Base-by-base conservation (phyloP, 768 basidiomycete genomes). In the Erythrobasidium yunnanense region DNA sequence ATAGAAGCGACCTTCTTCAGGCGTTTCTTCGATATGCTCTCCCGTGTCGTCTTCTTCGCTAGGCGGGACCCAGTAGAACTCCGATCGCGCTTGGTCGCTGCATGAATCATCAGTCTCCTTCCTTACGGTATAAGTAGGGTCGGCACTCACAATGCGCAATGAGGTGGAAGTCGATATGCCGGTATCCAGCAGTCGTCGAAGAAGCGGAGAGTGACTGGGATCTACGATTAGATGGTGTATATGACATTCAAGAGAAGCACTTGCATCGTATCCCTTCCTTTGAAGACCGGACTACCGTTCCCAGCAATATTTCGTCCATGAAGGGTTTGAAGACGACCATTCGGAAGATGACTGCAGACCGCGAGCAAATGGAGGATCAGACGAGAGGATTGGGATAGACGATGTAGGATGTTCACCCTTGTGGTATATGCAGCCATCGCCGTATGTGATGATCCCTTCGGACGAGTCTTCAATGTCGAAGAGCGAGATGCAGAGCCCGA, bases 131-230 rank as follows among this genome's bases (percentile, higher is more conserved):
- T 20, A 4, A 30, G 11, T 2, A 34, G 42, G 4, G 30, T 2
- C 54, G 15, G 4, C n/a, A 69, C 77, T 72, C 50, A 77, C 77
- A 74, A 78, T 32, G 74, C 68, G 17, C 74, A 73, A 27, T 89
- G 86, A 71, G 86, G 83, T 1, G 92, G 91, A 4, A 96, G 83
- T 66, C 88, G 85, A 2, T 82, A 78, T 0, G 82, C 77, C 0
- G 90, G 88, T 50, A 96, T 82, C 73, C 89, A 88, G 23, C 96
- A 85, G 71, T 96, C 91, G 76, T 90, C 88, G 72, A 97, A 97
- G 79, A 97, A 96, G 20, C 86, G 87, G 18, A 95, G 42, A 1
- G 68, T 54, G 5, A 70, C 71, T 72, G 57, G 0, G 35, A n/a
- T 15, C 1, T 0, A 15, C 2, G 11, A 45, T n/a, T 8, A 27